Conservation (phyloP, 257 asterid genomes). For the Solanum chiquidenum region DNA sequence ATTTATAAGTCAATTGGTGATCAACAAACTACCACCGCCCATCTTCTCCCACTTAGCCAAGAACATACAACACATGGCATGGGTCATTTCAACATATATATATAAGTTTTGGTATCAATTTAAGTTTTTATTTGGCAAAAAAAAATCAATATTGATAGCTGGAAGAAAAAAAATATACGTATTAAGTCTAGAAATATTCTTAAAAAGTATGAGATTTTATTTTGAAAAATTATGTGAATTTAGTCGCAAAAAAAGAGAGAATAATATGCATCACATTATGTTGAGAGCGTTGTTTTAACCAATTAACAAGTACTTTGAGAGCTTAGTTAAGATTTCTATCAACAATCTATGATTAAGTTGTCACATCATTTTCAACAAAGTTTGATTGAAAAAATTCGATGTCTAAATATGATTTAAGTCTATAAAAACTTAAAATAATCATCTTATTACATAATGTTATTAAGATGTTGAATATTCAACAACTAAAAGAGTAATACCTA, state of each 20-base stretch:
- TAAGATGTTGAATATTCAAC: too few relatives aligned
- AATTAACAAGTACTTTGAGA: neutral
- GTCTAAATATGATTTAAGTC: neutral
- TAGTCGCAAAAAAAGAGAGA: too few relatives aligned
- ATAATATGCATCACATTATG: too few relatives aligned
- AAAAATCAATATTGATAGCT: neutral
- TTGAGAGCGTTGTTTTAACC: neutral
- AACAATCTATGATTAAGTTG: neutral
- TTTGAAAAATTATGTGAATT: neutral
- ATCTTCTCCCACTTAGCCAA: neutral
- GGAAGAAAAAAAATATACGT: neutral
- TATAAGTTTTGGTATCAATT: neutral
- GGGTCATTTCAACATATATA: neutral
- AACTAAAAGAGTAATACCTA: neutral
- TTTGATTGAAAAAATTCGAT: neutral
- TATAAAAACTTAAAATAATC: too few relatives aligned
- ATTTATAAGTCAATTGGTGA: neutral
- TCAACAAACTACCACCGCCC: neutral
- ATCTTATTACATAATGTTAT: too few relatives aligned
- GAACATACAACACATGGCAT: neutral
- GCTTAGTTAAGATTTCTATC: neutral
- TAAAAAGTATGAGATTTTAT: too few relatives aligned
- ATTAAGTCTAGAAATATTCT: too few relatives aligned
- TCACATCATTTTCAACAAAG: neutral
- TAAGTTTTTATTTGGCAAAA: neutral